Percentiles rank a stretch among this genome's conserved stretches.
Conservation (phyloP, 2,329 filamentous ascomycete genomes). For the Purpureocillium lavendulum region DNA sequence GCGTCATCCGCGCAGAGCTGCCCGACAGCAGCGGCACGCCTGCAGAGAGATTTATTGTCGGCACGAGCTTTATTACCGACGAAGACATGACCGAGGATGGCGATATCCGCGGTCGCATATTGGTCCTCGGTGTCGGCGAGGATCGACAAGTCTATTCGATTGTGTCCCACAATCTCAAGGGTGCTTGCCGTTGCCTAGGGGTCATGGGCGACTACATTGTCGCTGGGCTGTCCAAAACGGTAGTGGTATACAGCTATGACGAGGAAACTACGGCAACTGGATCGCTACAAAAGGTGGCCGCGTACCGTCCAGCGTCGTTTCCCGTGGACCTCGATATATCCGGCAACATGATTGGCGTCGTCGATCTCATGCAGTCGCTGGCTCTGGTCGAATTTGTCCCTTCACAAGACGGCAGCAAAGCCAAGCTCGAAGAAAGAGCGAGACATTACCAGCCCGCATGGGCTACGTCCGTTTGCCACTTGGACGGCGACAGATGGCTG, state of each 20-base stretch:
- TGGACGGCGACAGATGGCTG: conserved; percentile 69
- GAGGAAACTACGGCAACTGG: conserved; percentile 48
- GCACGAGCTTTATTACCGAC: conserved; percentile 69
- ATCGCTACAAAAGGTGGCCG: conserved; percentile 60
- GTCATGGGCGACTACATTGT: conserved; percentile 72
- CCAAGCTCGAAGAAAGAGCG: conserved; percentile 63
- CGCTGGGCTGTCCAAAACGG: conserved; percentile 82
- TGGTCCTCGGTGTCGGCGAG: conserved; percentile 75
- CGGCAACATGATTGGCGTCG: conserved; percentile 70
- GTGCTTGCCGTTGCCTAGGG: conserved; percentile 71
- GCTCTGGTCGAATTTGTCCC: conserved; percentile 65
- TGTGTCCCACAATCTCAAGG: conserved; percentile 60
- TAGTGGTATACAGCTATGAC: conserved; percentile 49
- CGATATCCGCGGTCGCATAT: conserved; percentile 59
- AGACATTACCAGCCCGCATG: conserved; percentile 77
- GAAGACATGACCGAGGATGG: conserved; percentile 41
- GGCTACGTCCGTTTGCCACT: conserved; percentile 67
- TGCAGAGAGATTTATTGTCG: conserved; percentile 80
- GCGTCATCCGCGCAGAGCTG: conserved; percentile 70
- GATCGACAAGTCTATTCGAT: conserved; percentile 67
- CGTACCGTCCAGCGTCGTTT: conserved; percentile 74
- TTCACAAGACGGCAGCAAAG: conserved; percentile 45
- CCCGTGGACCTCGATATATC: conserved; percentile 74
- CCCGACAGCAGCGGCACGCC: conserved; percentile 44
- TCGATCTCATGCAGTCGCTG: conserved; percentile 90